Evolutionary conservation across 352 stramenopile species (phyloP), one percentile per base, ranked within the genome.

Genomic region (Lagenidium giganteum): DNA sequence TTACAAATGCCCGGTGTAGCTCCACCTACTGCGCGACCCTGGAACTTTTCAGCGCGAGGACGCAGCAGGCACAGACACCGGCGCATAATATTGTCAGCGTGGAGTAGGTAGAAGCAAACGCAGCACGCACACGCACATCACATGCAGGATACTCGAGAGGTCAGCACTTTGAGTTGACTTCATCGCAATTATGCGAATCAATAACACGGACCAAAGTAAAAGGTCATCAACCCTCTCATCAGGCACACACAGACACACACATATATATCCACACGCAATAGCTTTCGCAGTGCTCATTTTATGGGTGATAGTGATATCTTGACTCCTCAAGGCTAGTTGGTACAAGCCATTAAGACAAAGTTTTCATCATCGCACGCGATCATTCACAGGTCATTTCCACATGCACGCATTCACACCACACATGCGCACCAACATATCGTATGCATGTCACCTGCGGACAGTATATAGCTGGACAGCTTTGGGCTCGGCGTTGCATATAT

Each of bases 271-370:
- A 40, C 26, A 44, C 17, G 57, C 24, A 27, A 33, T 3, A 55
- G 31, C 47, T 38, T 42, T 23, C 43, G 52, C 54, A 84, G 71
- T 56, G 81, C 81, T 93, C 81, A 93, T 86, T 88, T 91, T 91
- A 93, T 93, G 81, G 81, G 81, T 93, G 81, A 93, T 93, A 90
- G 78, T 93, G 78, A 87, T 90, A 87, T 79, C 81, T 91, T 89
- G 64, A 88, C 42, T 89, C 81, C 72, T 87, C 81, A 93, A 49
- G 76, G 78, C 81, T 93, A 91, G 81, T 93, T 93, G 81, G 81
- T 93, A 66, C 78, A 93, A 93, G 81, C 81, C 81, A 81, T 68
- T 87, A 65, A 83, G 77, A 64, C 48, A 72, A 52, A 55, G 35
- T 47, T 84, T 90, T 87, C 80, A 90, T 93, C 80, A 90, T 90